These are phyloP conservation scores for Pichia californica DNA, from an alignment of 805 yeast genomes.

Conservation along the genomic window DNA sequence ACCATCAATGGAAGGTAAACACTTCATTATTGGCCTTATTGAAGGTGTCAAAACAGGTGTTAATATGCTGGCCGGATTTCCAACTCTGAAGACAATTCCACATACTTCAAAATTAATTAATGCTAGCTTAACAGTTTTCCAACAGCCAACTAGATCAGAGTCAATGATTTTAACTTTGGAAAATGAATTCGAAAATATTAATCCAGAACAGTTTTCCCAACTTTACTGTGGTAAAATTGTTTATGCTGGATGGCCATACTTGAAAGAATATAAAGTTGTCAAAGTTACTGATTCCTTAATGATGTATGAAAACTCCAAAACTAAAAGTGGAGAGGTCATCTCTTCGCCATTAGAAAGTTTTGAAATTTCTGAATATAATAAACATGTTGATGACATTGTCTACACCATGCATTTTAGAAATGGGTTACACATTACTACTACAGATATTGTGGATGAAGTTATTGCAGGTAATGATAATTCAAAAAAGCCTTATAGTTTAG, in stretches of 20 bases:
- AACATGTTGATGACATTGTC: constrained; percentile 33
- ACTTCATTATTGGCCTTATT: constrained; percentile 49
- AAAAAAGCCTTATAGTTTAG: not conserved
- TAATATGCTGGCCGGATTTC: constrained; percentile 84
- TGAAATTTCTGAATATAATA: constrained; percentile 41
- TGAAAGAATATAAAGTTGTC: constrained; percentile 70
- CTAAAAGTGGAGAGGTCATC: constrained; percentile 21
- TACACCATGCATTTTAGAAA: constrained; percentile 41
- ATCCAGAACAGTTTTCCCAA: constrained; percentile 59
- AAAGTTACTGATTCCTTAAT: constrained; percentile 50
- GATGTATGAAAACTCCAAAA: constrained; percentile 39
- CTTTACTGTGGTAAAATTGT: constrained; percentile 56
- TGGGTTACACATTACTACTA: constrained; percentile 37
- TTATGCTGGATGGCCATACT: constrained; percentile 85
- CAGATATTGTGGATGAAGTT: constrained; percentile 8
- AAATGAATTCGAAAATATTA: constrained; percentile 47
- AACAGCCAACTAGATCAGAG: constrained; percentile 76
- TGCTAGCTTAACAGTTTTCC: constrained; percentile 71
- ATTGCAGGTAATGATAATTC: constrained; percentile 8
- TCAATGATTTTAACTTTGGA: constrained; percentile 65
- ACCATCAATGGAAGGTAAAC: constrained; percentile 39
- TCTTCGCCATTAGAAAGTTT: constrained; percentile 39
- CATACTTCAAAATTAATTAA: constrained; percentile 46
- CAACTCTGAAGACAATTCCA: constrained; percentile 68
- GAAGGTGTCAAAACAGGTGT: constrained; percentile 64